Percentiles rank a stretch among this genome's conserved stretches.
Conservation (phyloP, 2,329 filamentous ascomycete species). For the Zasmidium citrigriseum region DNA sequence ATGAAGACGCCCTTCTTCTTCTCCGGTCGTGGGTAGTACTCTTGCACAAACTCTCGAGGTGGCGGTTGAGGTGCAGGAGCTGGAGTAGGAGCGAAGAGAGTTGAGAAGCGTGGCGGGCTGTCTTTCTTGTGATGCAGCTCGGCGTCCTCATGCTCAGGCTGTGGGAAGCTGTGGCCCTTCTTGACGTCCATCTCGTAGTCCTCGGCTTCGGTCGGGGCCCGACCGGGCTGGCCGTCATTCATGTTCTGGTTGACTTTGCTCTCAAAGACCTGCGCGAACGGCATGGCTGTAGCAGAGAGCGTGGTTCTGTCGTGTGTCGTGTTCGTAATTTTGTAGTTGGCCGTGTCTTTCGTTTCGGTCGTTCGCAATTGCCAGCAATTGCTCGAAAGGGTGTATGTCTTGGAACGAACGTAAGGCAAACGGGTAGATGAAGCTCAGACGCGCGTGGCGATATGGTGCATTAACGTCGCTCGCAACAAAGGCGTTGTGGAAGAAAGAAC, state of each 20-base stretch:
- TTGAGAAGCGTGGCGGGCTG: constrained; percentile 34
- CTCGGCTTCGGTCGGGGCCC: constrained; percentile 22
- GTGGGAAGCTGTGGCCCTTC: constrained; percentile 9
- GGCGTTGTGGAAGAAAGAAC: constrained; percentile 8
- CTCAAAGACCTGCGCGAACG: constrained; percentile 35
- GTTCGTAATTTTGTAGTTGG: neutral
- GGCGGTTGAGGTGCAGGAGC: constrained; percentile 19
- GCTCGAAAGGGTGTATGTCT: neutral
- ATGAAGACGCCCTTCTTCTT: constrained; percentile 35
- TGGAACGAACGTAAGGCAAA: neutral
- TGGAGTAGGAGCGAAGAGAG: constrained; percentile 28
- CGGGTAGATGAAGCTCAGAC: neutral
- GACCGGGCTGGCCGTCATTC: constrained; percentile 22
- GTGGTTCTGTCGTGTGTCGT: neutral
- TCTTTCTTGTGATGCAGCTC: constrained; percentile 31
- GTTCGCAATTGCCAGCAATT: constrained; percentile 9
- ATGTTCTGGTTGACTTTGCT: constrained; percentile 35
- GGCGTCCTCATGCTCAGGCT: constrained; percentile 18
- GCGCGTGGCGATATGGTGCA: neutral
- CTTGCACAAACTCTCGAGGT: constrained; percentile 21
- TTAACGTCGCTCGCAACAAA: constrained; percentile 1
- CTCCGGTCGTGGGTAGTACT: constrained; percentile 28
- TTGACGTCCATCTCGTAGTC: constrained; percentile 20
- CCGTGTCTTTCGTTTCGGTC: constrained; percentile 3
- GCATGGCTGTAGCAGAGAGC: constrained; percentile 24